Evolutionary conservation across 108 stramenopile genomes (phyloP).

Genomic region (Pseudonitzschia multistriata): DNA sequence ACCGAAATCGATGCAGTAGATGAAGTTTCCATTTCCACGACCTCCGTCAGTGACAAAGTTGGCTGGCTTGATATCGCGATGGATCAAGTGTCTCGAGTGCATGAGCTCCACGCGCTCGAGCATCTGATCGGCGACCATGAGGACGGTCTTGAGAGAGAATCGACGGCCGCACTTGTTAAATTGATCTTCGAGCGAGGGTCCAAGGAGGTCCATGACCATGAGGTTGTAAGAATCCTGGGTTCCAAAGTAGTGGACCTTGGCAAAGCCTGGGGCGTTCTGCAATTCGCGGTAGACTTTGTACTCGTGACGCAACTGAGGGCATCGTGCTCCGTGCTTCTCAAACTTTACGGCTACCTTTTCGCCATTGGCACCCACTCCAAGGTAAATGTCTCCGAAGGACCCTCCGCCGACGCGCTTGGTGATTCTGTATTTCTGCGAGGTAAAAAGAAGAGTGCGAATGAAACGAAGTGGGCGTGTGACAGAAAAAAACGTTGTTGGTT

Average conservation of each 20-base stretch:
- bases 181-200: slow-evolving; percentile 97
- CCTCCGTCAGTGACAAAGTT: slow-evolving; percentile 94
- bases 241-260: slow-evolving; percentile 97
- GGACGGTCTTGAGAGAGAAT: slow-evolving; percentile 93
- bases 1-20: slow-evolving; percentile 99
- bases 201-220: slow-evolving; percentile 99
- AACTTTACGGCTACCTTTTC: slow-evolving; percentile 93
- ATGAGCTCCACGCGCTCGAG: slow-evolving; percentile 96
- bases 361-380: slow-evolving; percentile 85
- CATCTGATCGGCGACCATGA: slow-evolving; percentile 98
- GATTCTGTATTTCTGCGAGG: slow-evolving; percentile 90
- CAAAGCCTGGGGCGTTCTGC: slow-evolving; percentile 92
- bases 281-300: slow-evolving; percentile 99
- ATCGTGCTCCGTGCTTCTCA: slow-evolving; percentile 86
- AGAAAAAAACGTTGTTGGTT: not conserved
- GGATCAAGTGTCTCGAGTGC: slow-evolving; percentile 96
- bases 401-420: slow-evolving; percentile 98
- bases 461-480: not conserved
- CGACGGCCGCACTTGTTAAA: slow-evolving; percentile 97
- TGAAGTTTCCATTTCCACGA: slow-evolving; percentile 82
- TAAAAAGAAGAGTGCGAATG: not conserved
- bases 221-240: slow-evolving; percentile 97
- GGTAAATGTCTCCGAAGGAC: slow-evolving; percentile 99
- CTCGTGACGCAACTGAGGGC: slow-evolving; percentile 99
- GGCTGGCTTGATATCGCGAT: slow-evolving; percentile 96